Evolutionary conservation across 192 early-diverging fungal species (phyloP), one percentile per base, ranked within the genome.

Genomic region (Backusella tuberculispora): DNA sequence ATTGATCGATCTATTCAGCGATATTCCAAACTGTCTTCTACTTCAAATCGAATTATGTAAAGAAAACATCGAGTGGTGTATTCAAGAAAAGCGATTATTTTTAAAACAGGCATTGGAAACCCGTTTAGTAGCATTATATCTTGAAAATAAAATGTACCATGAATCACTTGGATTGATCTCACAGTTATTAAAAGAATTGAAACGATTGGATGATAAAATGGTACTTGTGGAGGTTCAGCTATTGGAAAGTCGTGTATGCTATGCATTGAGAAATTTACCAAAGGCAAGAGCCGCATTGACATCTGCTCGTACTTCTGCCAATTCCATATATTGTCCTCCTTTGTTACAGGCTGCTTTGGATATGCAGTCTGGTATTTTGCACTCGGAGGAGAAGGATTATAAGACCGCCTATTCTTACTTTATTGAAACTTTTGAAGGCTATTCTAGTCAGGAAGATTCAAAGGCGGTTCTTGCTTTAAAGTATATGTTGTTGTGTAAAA

Each of bases 361-460:
- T 83, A 90, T 99, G 90, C 97, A 98, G 85, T 96, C 95, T n/a
- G 98, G 98, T 70, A 95, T 96, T 64, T 85, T 99, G 73, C 97
- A 99, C 76, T 92, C 96, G 38, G 97, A 99, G 75, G 97, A 98
- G 78, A 97, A 98, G 84, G 98, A 99, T 76, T 99, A 96, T 83
- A 98, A 98, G 85, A 99, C 97, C 8, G 97, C 93, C 72, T 96
- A 93, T 74, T 98, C 97, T 53, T 99, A 98, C 88, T 99, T 99
- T 85, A 98, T 96, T 76, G 98, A 99, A 83, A 96, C 96, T 3
- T 87, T 98, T 76, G 98, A 99, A 77, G 95, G 95, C 7, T 95
- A 92, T 75, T 89, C 95, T 3, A 88, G 88, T 21, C 89, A 95
- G 74, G 96, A 96, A 24, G 95, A 97, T 78, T 79, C 90, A 48